These are phyloP conservation scores for Pyricularia sp. DNA, from an alignment of 2,329 filamentous ascomycete genomes.

Conservation along the genomic window DNA sequence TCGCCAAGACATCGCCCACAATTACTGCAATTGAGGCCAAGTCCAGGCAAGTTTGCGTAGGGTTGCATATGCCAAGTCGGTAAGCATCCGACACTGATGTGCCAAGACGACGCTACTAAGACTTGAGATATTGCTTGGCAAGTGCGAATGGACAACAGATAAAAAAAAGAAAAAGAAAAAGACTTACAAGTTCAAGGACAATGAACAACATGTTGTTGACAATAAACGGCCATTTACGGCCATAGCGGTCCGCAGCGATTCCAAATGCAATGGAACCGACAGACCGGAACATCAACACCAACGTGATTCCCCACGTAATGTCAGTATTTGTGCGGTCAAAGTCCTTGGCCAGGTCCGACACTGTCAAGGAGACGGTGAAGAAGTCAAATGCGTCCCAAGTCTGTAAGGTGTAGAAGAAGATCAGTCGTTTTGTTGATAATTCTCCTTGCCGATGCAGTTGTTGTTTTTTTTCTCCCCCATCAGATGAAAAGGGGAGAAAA, in stretches of 20 bases:
- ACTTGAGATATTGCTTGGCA: neutral
- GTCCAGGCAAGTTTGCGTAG: neutral
- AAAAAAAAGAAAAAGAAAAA: neutral
- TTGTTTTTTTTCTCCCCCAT: neutral
- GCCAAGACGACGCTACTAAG: neutral
- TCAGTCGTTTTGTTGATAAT: neutral
- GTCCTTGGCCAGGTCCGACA: constrained; percentile 39
- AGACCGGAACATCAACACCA: constrained; percentile 52
- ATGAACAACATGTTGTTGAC: constrained; percentile 59
- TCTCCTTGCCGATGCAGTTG: too few species aligned
- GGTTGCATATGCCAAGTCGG: neutral
- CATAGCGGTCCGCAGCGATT: constrained; percentile 45
- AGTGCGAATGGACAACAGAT: neutral
- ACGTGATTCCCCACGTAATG: constrained; percentile 56
- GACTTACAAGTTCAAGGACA: constrained; percentile 39
- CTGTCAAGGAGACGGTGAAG: constrained; percentile 53
- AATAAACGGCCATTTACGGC: constrained; percentile 67
- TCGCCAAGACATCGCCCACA: neutral
- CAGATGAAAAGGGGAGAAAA: neutral
- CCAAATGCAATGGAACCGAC: constrained; percentile 46
- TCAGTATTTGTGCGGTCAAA: constrained; percentile 46
- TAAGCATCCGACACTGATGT: neutral
- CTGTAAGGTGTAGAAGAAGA: neutral
- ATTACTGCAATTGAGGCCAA: neutral
- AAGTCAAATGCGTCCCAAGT: constrained; percentile 51